A percentile compares a stretch with the other conserved stretches of the same genome.
Evolutionary conservation across 73 alveolate genomes (phyloP).

Genomic region (Stentor coeruleus): DNA sequence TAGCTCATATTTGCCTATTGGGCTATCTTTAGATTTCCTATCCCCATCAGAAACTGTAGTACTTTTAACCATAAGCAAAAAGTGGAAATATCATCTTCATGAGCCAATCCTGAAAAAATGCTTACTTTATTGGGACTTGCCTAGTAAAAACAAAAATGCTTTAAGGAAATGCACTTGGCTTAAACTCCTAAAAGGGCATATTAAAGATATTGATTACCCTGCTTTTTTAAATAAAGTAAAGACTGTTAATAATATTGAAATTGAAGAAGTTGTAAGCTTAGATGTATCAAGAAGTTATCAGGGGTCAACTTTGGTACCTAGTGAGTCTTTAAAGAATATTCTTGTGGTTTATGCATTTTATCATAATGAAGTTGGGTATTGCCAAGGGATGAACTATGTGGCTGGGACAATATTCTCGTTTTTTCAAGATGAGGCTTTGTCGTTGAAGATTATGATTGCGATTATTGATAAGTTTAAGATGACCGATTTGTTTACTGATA

Average conservation of each 20-base stretch:
- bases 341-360: constrained; percentile 69
- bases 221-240: constrained; percentile 1
- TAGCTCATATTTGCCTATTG: not conserved
- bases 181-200: not conserved
- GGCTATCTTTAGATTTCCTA: constrained; percentile 6
- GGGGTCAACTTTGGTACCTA: constrained; percentile 17
- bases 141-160: not conserved
- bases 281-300: constrained; percentile 63
- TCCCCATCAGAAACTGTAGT: not conserved
- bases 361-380: constrained; percentile 83
- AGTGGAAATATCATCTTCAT: not conserved
- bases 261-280: constrained; percentile 53
- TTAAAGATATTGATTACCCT: not conserved
- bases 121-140: not conserved
- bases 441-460: constrained; percentile 49
- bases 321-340: constrained; percentile 50
- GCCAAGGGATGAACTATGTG: constrained; percentile 93
- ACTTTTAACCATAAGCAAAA: not conserved
- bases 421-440: constrained; percentile 64
- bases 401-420: constrained; percentile 78
- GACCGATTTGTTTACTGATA: constrained; percentile 56
- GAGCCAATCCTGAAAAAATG: constrained; percentile 1
- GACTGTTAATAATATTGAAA: not conserved
- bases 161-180: not conserved
- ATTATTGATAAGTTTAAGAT: constrained; percentile 45